phyloP scores from a whole-genome alignment of 768 basidiomycete species.

The Boletus sp. region DNA sequence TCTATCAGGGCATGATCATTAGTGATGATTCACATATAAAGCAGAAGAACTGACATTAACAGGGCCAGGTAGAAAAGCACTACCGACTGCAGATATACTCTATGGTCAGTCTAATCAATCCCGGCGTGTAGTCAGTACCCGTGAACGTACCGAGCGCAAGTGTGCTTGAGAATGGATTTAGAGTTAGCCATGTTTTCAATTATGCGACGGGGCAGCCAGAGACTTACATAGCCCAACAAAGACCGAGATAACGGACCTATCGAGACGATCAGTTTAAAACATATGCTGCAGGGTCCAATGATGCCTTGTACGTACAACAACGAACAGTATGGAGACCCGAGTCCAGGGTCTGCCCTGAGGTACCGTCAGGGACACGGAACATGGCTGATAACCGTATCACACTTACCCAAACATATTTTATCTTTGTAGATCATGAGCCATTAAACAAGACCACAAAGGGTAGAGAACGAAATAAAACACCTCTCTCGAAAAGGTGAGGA shows the following conservation, averaged over 20 bases:
- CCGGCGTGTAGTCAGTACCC: too few relatives aligned
- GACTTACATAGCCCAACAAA: slow-evolving; percentile 11
- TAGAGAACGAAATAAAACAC: neutral
- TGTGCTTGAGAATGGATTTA: neutral
- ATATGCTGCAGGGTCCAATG: neutral
- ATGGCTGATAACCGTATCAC: too few relatives aligned
- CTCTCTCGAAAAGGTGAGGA: slow-evolving; percentile 15
- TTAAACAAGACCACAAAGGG: neutral
- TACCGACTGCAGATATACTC: neutral
- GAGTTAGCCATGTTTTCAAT: neutral
- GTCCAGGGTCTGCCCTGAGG: slow-evolving; percentile 11
- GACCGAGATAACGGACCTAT: slow-evolving; percentile 16
- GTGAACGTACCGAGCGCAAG: slow-evolving; percentile 2
- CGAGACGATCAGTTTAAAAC: neutral
- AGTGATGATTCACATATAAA: neutral
- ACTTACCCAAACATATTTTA: slow-evolving; percentile 15
- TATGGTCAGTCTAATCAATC: neutral
- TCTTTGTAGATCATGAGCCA: neutral
- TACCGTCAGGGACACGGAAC: neutral
- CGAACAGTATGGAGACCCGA: slow-evolving; percentile 13
- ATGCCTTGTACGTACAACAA: slow-evolving; percentile 7
- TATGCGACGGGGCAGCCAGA: too few relatives aligned
- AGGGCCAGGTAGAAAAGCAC: slow-evolving; percentile 8
- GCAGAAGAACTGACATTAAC: neutral
- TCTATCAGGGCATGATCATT: neutral